Percentiles rank a stretch among this genome's conserved stretches.
phyloP scores from a whole-genome alignment of 2,329 filamentous ascomycete genomes.

The Penicillium griseofulvum region DNA sequence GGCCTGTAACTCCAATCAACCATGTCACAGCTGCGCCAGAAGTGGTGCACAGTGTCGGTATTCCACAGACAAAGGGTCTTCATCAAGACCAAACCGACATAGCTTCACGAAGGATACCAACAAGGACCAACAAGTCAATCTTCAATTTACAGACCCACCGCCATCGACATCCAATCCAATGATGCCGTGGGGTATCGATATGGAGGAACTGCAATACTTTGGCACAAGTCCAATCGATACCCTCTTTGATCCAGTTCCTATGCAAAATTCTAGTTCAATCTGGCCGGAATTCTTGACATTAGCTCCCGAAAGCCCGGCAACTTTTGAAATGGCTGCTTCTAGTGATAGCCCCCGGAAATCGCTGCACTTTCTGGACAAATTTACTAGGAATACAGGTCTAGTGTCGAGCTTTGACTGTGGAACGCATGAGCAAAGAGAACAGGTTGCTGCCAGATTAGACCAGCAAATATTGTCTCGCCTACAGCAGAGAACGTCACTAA shows the following conservation, averaged over 20 bases:
- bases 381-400: conserved; percentile 39
- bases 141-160: background rate
- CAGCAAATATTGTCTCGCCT: background rate
- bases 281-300: conserved; percentile 15
- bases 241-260: background rate
- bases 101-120: background rate
- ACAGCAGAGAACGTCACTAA: background rate
- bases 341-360: conserved; percentile 14
- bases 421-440: conserved; percentile 32
- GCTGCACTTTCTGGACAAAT: conserved; percentile 34
- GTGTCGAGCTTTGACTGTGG: conserved; percentile 40
- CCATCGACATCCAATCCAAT: background rate
- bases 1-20: conserved; percentile 32
- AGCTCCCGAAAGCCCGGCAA: conserved; percentile 1
- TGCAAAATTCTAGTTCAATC: conserved; percentile 2
- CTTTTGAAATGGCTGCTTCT: background rate
- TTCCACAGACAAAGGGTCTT: conserved; percentile 9
- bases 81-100: background rate
- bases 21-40: conserved; percentile 29
- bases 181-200: conserved; percentile 2
- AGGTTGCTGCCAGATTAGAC: conserved; percentile 14
- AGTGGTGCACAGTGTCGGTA: conserved; percentile 24
- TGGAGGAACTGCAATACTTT: background rate
- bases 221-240: conserved; percentile 1
- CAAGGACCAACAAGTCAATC: background rate